Base-by-base conservation (phyloP, 2,329 filamentous ascomycete species). In the Domatiomyces globalis region DNA sequence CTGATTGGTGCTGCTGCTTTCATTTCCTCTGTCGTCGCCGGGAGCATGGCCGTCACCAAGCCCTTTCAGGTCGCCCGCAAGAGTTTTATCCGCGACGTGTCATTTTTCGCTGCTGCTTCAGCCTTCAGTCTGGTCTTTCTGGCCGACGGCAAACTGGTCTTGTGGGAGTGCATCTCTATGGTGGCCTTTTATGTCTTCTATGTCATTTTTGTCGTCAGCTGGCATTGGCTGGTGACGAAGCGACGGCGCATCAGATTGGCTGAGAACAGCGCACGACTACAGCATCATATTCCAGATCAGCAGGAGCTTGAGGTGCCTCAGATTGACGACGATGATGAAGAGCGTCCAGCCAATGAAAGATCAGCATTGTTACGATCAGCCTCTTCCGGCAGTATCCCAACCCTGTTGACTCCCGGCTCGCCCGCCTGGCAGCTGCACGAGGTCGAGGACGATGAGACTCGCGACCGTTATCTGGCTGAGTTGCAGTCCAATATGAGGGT, bases 31-130 rank as follows among this genome's bases (percentile, higher is more conserved):
- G 90, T 98, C 17, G 92, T 98, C 33, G 88, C 90, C 4, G 92
- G 92, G 15, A 94, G 88, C 51, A 98, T 98, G 92, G 92, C 90
- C 12, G 70, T 98, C 51, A 89, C 95, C n/a, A 79, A 87, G 57
- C 92, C 95, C 50, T 98, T 98, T 67, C 84, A 83, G 58, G 92
- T 98, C 49, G 85, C 87, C 49, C 83, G 82, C 61, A 86, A 84
- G 66, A 92, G 87, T 36, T 98, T 96, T 64, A 78, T 95, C 19
- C 79, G 92, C 58, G 92, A 98, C 63, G 84, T 96, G 9, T 78
- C 81, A 52, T 98, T 95, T 71, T 98, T 98, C 66, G 84, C 94
- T 51, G 74, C 87, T 10, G 86, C 92, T 1, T 84, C 92, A 15
- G 76, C 77, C 54, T 95, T 96, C 68, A 88, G 85, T 63, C 85